These are phyloP conservation scores for Taiozyma sp. DNA, from an alignment of 1,139 yeast genomes.

Conservation along the genomic window DNA sequence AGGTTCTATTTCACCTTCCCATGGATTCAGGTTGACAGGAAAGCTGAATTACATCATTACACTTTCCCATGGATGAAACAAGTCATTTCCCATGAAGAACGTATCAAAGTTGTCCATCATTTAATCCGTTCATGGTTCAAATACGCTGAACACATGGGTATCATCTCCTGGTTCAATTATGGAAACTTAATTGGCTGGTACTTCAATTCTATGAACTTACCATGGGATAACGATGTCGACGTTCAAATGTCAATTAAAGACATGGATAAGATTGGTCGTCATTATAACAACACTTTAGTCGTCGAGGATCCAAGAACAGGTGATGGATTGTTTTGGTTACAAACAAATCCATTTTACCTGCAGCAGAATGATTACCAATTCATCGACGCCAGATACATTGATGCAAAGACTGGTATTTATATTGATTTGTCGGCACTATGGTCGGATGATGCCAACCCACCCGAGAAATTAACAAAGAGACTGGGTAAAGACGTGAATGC, in stretches of 20 bases:
- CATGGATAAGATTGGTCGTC: slow-evolving; percentile 41
- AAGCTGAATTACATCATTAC: slow-evolving; percentile 41
- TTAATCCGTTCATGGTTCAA: slow-evolving; percentile 52
- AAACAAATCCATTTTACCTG: slow-evolving; percentile 24
- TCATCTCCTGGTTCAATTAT: slow-evolving; percentile 55
- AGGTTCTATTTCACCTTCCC: slow-evolving; percentile 40
- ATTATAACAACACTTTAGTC: slow-evolving; percentile 44
- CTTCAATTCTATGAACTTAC: slow-evolving; percentile 57
- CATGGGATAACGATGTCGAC: slow-evolving; percentile 66
- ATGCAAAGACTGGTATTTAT: slow-evolving; percentile 63
- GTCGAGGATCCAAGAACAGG: slow-evolving; percentile 55
- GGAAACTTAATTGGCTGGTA: slow-evolving; percentile 65
- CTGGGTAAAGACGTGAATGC: slow-evolving; percentile 12
- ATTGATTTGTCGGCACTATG: slow-evolving; percentile 56
- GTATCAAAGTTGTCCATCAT: slow-evolving; percentile 45
- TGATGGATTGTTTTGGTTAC: slow-evolving; percentile 37
- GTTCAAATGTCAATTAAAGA: slow-evolving; percentile 57
- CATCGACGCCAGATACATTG: slow-evolving; percentile 73
- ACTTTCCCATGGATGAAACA: slow-evolving; percentile 43
- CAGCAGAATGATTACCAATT: slow-evolving; percentile 45
- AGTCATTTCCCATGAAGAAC: slow-evolving; percentile 35
- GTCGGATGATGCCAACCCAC: slow-evolving; percentile 24
- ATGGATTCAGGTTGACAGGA: slow-evolving; percentile 37
- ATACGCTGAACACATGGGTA: slow-evolving; percentile 42
- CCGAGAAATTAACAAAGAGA: slow-evolving; percentile 16